Evolutionary conservation across 768 basidiomycete genomes (phyloP).

Genomic region (Suillus weaverae): DNA sequence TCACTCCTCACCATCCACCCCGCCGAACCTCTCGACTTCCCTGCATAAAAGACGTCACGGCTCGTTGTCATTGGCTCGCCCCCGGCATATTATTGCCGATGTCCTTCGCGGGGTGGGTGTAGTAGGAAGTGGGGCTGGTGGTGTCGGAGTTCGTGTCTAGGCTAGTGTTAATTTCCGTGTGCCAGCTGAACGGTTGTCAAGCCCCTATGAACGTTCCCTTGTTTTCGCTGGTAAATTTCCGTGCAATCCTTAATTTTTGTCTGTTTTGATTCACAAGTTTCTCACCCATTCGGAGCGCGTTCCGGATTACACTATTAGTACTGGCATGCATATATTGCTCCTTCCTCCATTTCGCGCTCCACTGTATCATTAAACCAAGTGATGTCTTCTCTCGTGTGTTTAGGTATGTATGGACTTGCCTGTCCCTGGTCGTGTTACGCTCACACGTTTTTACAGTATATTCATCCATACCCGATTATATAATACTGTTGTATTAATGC

Average conservation of each 20-base stretch:
- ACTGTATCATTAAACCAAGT: neutral
- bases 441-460: neutral
- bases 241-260: neutral
- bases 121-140: constrained; percentile 21
- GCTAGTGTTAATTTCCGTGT: neutral
- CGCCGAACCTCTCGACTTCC: constrained; percentile 10
- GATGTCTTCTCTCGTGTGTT: neutral
- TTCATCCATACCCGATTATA: neutral
- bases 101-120: constrained; percentile 46
- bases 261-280: neutral
- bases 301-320: neutral
- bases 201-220: neutral
- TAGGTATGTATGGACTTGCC: neutral
- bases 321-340: neutral
- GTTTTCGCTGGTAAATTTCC: neutral
- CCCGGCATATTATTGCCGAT: constrained; percentile 33
- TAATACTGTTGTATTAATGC: neutral
- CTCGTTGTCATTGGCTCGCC: constrained; percentile 14
- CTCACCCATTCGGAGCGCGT: neutral
- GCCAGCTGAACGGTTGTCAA: neutral
- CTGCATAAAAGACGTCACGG: constrained; percentile 14
- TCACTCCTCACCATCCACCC: constrained; percentile 12
- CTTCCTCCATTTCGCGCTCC: neutral
- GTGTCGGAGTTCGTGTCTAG: constrained; percentile 6
- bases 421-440: no score